Percentiles rank a stretch among this genome's conserved stretches.
Conservation (phyloP, 2,329 filamentous ascomycete genomes). For the Neofusicoccum sp. region DNA sequence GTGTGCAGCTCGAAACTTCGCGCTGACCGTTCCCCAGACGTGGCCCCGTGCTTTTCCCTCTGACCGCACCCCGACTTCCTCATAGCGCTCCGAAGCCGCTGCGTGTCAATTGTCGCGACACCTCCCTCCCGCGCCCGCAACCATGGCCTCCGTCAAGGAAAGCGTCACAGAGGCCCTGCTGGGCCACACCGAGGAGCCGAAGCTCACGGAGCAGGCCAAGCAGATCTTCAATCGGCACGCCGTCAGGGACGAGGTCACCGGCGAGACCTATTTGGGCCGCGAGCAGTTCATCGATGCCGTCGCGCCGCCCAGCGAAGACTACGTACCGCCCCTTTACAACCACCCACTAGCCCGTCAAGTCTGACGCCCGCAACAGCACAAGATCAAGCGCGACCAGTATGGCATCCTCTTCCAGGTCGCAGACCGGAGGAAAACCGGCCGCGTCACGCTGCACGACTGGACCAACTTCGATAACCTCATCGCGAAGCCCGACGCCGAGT, state of each 20-base stretch:
- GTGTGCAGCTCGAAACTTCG: slow-evolving; percentile 6
- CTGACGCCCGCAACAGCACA: slow-evolving; percentile 64
- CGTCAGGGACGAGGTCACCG: slow-evolving; percentile 68
- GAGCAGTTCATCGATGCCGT: slow-evolving; percentile 91
- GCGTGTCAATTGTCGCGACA: slow-evolving; percentile 13
- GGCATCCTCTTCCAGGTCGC: slow-evolving; percentile 89
- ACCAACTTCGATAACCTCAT: slow-evolving; percentile 91
- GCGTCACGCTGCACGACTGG: slow-evolving; percentile 82
- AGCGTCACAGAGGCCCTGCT: slow-evolving; percentile 61
- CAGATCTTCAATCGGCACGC: slow-evolving; percentile 75
- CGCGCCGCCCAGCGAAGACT: slow-evolving; percentile 83
- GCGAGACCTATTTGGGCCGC: slow-evolving; percentile 75
- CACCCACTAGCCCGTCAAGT: slow-evolving; percentile 63
- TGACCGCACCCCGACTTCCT: not conserved
- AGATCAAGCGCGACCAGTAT: slow-evolving; percentile 96
- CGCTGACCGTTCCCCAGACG: slow-evolving; percentile 4
- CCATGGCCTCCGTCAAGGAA: slow-evolving; percentile 61
- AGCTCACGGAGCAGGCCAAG: slow-evolving; percentile 73
- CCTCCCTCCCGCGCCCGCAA: not conserved
- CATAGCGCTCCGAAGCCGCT: too few species aligned
- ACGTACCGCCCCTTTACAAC: slow-evolving; percentile 60
- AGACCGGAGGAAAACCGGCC: slow-evolving; percentile 72
- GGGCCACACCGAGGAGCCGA: slow-evolving; percentile 57
- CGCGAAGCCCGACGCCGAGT: slow-evolving; percentile 92
- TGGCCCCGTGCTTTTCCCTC: slow-evolving; percentile 12